These are phyloP conservation scores for Rosa persica DNA, from an alignment of 306 rosid genomes.

Conservation along the genomic window DNA sequence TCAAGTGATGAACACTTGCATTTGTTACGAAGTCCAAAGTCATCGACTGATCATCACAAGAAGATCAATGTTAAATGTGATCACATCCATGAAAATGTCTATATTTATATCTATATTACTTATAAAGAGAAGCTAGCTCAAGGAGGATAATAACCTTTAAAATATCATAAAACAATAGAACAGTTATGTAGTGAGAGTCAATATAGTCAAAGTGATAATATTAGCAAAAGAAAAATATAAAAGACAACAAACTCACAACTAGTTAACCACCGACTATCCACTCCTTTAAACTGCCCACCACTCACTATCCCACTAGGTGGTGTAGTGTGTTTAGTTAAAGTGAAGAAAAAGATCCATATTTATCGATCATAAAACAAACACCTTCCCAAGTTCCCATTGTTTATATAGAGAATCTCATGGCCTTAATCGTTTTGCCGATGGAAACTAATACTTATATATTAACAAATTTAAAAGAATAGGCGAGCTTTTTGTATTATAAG, in stretches of 20 bases:
- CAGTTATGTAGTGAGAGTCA: not conserved
- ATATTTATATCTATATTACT: not conserved
- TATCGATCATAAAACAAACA: too few species aligned
- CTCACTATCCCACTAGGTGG: not conserved
- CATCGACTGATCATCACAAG: slow-evolving; percentile 41
- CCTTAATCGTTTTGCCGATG: too few species aligned
- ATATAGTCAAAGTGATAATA: too few species aligned
- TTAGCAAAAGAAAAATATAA: not conserved
- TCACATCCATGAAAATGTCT: not conserved
- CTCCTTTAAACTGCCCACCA: not conserved
- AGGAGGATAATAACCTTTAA: too few species aligned
- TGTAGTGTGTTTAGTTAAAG: too few species aligned
- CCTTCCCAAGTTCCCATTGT: too few species aligned
- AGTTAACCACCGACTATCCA: not conserved
- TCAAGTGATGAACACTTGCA: slow-evolving; percentile 36
- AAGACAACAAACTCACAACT: not conserved
- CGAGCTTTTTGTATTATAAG: too few species aligned
- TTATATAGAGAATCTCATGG: too few species aligned
- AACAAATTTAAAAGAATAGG: too few species aligned
- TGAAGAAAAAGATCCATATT: too few species aligned
- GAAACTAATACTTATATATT: too few species aligned
- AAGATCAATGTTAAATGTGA: not conserved
- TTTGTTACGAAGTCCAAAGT: slow-evolving; percentile 48
- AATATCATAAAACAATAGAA: not conserved
- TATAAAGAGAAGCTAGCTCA: too few species aligned